Percentiles rank a stretch among this genome's conserved stretches.
Conservation (phyloP, 805 yeast species). For the Candida corydali region DNA sequence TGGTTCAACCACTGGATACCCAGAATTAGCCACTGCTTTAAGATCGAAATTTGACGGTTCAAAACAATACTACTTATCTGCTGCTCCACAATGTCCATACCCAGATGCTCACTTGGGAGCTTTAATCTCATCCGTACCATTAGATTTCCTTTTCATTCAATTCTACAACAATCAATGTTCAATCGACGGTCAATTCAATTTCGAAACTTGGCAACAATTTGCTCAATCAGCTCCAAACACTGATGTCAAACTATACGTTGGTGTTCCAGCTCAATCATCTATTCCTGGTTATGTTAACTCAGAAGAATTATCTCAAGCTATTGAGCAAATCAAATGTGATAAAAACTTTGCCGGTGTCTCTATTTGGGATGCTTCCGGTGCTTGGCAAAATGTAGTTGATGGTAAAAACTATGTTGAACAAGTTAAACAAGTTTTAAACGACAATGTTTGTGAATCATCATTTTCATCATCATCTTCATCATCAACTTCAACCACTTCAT, state of each 20-base stretch:
- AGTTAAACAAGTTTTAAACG: conserved; percentile 15
- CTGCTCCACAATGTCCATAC: conserved; percentile 90
- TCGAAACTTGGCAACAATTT: conserved; percentile 67
- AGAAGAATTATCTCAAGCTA: conserved; percentile 13
- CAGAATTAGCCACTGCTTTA: conserved; percentile 27
- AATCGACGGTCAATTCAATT: conserved; percentile 47
- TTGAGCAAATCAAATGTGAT: conserved; percentile 13
- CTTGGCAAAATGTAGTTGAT: conserved; percentile 10
- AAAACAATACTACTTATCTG: conserved; percentile 69
- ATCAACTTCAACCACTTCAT: conserved; percentile 9
- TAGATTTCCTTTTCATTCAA: conserved; percentile 83
- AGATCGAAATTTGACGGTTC: conserved; percentile 26
- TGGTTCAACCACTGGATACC: conserved; percentile 16
- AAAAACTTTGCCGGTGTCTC: conserved; percentile 32
- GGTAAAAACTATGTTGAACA: conserved; percentile 15
- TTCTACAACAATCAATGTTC: conserved; percentile 85
- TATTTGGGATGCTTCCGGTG: conserved; percentile 33
- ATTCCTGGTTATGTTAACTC: conserved; percentile 50
- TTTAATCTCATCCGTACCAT: conserved; percentile 43
- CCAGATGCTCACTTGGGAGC: conserved; percentile 55
- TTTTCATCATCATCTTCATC: conserved; percentile 9
- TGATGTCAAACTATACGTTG: conserved; percentile 66
- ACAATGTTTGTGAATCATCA: conserved; percentile 8
- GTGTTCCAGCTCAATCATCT: conserved; percentile 56
- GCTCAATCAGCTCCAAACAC: conserved; percentile 65